These are phyloP conservation scores for Neodidymelliopsis sp. DNA, from an alignment of 2,329 filamentous ascomycete species.

Conservation along the genomic window DNA sequence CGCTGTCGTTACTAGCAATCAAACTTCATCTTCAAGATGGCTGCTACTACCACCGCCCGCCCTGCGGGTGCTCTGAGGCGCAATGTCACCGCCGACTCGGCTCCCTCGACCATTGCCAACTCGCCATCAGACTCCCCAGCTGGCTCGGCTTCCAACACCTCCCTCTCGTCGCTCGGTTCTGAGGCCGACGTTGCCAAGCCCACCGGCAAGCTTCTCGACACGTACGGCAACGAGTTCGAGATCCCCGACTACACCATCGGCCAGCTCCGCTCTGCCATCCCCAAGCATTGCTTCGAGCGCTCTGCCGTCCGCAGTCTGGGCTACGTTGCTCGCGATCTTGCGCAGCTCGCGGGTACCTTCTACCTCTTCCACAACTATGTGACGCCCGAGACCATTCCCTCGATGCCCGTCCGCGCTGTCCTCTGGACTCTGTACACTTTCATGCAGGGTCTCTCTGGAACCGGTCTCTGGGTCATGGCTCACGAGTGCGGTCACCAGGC, in stretches of 20 bases:
- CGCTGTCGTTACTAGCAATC: conserved; percentile 7
- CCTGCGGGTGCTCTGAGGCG: conserved; percentile 57
- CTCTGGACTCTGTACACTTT: conserved; percentile 76
- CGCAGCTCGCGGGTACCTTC: conserved; percentile 77
- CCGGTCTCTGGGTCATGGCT: conserved; percentile 93
- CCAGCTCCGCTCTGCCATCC: conserved; percentile 95
- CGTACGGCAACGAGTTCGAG: conserved; percentile 93
- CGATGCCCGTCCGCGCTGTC: conserved; percentile 67
- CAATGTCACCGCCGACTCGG: conserved; percentile 60
- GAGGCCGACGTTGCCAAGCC: conserved; percentile 61
- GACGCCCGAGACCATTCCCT: conserved; percentile 83
- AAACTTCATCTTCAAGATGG: conserved; percentile 32
- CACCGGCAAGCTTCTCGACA: conserved; percentile 77
- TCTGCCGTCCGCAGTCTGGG: conserved; percentile 76
- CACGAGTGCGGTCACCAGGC: conserved; percentile 98
- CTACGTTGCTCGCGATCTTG: conserved; percentile 86
- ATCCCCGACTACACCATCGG: conserved; percentile 97
- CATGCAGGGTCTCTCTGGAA: conserved; percentile 90
- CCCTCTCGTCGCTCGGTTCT: conserved; percentile 86
- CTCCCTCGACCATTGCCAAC: conserved; percentile 60
- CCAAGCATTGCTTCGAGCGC: conserved; percentile 94
- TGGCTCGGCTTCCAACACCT: conserved; percentile 81
- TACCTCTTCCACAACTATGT: conserved; percentile 88
- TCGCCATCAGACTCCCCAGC: conserved; percentile 67
- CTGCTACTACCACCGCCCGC: conserved; percentile 63